phyloP scores from a whole-genome alignment of 106 monocot genomes.

The Dioscorea alata region DNA sequence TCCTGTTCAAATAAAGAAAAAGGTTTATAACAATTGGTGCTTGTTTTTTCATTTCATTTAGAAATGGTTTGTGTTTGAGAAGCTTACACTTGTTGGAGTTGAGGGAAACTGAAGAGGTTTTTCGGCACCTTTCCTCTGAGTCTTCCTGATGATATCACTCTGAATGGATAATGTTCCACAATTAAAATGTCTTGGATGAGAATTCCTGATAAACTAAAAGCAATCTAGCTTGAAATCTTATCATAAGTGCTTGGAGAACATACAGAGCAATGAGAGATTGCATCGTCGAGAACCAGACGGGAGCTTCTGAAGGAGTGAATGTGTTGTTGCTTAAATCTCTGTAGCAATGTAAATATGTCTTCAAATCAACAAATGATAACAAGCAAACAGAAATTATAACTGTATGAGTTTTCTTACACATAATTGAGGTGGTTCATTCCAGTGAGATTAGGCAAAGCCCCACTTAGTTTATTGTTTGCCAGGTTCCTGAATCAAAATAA shows the following conservation, averaged over 20 bases:
- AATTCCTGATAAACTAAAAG: neutral
- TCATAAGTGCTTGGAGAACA: slow-evolving; percentile 22
- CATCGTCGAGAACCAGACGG: slow-evolving; percentile 57
- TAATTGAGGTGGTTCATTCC: slow-evolving; percentile 45
- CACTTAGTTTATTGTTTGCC: slow-evolving; percentile 67
- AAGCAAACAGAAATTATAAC: neutral
- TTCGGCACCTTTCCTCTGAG: slow-evolving; percentile 47
- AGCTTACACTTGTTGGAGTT: slow-evolving; percentile 74
- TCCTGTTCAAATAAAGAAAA: slow-evolving; percentile 28
- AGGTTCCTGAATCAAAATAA: slow-evolving; percentile 45
- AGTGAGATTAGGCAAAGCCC: slow-evolving; percentile 51
- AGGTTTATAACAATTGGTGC: neutral
- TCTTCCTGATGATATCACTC: slow-evolving; percentile 48
- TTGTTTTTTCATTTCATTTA: neutral
- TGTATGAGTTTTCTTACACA: slow-evolving; percentile 41
- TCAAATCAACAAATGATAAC: too few species aligned
- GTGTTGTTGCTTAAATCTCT: slow-evolving; percentile 94
- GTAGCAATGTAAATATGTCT: neutral
- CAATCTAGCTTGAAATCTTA: neutral
- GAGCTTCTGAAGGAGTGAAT: slow-evolving; percentile 47
- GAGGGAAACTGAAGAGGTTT: slow-evolving; percentile 37
- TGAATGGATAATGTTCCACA: slow-evolving; percentile 17
- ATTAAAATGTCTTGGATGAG: slow-evolving; percentile 5
- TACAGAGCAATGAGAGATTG: slow-evolving; percentile 50
- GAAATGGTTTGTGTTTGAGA: neutral